phyloP scores from a whole-genome alignment of 129 eudicot genomes.

The Saussurea involucrata region DNA sequence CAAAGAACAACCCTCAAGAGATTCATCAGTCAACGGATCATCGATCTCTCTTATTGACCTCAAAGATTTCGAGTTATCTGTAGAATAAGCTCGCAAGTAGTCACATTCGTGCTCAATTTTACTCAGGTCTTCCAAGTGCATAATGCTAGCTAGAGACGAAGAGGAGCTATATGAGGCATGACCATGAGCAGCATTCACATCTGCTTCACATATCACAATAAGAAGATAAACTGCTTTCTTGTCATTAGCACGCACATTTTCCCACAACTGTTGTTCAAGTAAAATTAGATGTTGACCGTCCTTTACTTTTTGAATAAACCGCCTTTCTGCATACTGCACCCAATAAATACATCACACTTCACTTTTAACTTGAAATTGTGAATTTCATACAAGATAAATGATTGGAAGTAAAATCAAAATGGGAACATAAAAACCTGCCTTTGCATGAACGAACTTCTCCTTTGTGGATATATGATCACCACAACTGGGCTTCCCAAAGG shows the following conservation, averaged over 20 bases:
- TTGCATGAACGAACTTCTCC: slow-evolving; percentile 88
- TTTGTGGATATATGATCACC: slow-evolving; percentile 70
- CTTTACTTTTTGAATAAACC: slow-evolving; percentile 60
- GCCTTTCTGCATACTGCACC: slow-evolving; percentile 77
- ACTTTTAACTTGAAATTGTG: background rate
- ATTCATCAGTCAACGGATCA: slow-evolving; percentile 42
- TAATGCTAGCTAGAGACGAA: slow-evolving; percentile 35
- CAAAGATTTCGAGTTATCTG: slow-evolving; percentile 38
- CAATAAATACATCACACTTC: slow-evolving; percentile 26
- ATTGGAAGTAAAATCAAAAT: background rate
- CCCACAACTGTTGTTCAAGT: slow-evolving; percentile 86
- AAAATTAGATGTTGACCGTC: slow-evolving; percentile 50
- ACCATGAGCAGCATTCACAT: slow-evolving; percentile 65
- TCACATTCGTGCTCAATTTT: slow-evolving; percentile 35
- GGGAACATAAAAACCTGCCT: slow-evolving; percentile 44
- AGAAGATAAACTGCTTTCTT: slow-evolving; percentile 80
- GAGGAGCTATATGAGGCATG: slow-evolving; percentile 46
- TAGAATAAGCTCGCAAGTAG: slow-evolving; percentile 30
- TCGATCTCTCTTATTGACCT: slow-evolving; percentile 33
- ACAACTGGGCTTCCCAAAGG: slow-evolving; percentile 53
- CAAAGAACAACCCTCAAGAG: slow-evolving; percentile 69
- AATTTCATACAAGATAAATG: background rate
- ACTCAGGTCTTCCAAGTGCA: slow-evolving; percentile 39
- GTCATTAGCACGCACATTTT: slow-evolving; percentile 70
- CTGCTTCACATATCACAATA: slow-evolving; percentile 52